Percentiles rank a stretch among this genome's conserved stretches.
Evolutionary conservation across 345 rosid genomes (phyloP).

Genomic region (Laguncularia racemosa): DNA sequence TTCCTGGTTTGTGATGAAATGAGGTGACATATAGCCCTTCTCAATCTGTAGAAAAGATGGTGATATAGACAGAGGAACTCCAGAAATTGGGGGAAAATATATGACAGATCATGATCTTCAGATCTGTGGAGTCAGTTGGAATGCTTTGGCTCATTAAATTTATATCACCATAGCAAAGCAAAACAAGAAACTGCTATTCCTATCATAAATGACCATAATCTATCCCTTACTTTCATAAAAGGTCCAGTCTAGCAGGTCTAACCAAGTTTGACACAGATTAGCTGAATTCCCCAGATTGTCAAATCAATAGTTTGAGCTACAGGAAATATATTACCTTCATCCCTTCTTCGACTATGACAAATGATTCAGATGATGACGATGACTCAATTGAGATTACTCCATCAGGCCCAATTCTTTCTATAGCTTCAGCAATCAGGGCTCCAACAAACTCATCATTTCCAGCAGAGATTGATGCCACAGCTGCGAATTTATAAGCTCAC

Average conservation of each 20-base stretch:
- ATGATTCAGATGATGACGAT: constrained; percentile 67
- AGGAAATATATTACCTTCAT: constrained; percentile 46
- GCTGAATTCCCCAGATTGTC: too few relatives aligned
- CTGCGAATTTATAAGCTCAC: constrained; percentile 30
- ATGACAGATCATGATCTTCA: neutral
- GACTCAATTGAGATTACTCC: constrained; percentile 77
- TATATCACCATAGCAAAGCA: too few relatives aligned
- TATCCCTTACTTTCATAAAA: too few relatives aligned
- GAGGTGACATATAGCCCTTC: constrained; percentile 76
- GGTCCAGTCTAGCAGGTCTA: too few relatives aligned
- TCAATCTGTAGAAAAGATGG: constrained; percentile 47
- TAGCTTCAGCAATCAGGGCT: constrained; percentile 58
- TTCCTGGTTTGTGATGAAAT: constrained; percentile 76
- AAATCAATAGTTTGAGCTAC: neutral
- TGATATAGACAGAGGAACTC: neutral
- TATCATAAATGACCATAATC: too few relatives aligned
- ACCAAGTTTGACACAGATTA: too few relatives aligned
- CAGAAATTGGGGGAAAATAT: neutral
- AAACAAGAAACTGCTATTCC: too few relatives aligned
- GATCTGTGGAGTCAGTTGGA: neutral
- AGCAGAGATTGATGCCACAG: constrained; percentile 87
- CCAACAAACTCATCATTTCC: constrained; percentile 79
- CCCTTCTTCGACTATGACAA: constrained; percentile 73
- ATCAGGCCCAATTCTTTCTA: constrained; percentile 75
- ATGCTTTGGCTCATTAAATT: neutral